Evolutionary conservation across 345 rosid genomes (phyloP).

Genomic region (Diplotaxis tenuifolia): DNA sequence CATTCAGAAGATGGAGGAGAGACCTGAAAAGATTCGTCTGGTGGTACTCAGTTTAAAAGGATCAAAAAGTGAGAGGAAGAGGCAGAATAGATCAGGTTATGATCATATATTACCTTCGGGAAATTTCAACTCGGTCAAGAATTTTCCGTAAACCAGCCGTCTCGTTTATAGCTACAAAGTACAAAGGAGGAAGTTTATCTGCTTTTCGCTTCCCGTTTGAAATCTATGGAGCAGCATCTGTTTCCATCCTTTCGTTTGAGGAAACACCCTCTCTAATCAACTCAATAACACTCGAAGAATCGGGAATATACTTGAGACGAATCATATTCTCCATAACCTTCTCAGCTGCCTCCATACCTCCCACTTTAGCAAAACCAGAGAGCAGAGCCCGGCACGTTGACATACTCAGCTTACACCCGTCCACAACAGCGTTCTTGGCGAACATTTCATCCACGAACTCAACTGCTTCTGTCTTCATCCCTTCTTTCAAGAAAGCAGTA

Average conservation of each 20-base stretch:
- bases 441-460: constrained; percentile 51
- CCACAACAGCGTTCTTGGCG: constrained; percentile 42
- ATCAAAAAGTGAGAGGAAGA: neutral
- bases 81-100: neutral
- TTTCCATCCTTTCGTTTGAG: constrained; percentile 21
- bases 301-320: constrained; percentile 50
- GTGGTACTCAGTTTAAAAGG: neutral
- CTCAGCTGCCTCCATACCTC: constrained; percentile 49
- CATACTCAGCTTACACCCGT: constrained; percentile 47
- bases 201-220: neutral
- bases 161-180: neutral
- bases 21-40: neutral
- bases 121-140: neutral
- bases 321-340: constrained; percentile 51
- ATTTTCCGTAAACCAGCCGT: neutral
- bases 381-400: constrained; percentile 50
- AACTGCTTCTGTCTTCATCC: constrained; percentile 44
- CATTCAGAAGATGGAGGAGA: constrained; percentile 12
- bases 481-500: constrained; percentile 54
- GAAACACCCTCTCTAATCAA: constrained; percentile 23
- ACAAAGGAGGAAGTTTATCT: neutral
- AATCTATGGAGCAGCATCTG: constrained; percentile 32
- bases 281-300: constrained; percentile 37
- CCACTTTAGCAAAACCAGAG: constrained; percentile 45
- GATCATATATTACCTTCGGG: constrained; percentile 5